These are phyloP conservation scores for Actinomortierella ambigua DNA, from an alignment of 371 early-diverging fungal genomes.

Conservation along the genomic window DNA sequence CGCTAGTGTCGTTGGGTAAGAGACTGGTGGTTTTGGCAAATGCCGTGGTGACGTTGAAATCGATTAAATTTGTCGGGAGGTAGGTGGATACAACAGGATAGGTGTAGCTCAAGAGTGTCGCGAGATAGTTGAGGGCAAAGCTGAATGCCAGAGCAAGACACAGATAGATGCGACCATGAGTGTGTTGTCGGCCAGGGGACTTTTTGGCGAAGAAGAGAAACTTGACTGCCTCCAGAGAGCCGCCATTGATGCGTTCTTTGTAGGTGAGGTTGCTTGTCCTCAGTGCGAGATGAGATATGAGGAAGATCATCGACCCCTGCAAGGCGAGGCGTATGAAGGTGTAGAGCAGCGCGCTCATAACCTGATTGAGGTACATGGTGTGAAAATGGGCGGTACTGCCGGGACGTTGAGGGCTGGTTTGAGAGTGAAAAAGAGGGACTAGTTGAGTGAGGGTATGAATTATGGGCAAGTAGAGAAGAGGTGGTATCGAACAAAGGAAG, in stretches of 20 bases:
- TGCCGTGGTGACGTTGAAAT: neutral
- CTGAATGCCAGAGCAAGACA: neutral
- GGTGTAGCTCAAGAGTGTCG: neutral
- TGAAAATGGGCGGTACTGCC: no score
- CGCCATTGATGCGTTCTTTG: conserved; percentile 2
- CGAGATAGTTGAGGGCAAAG: neutral
- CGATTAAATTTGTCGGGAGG: no score
- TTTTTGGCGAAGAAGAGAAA: conserved; percentile 4
- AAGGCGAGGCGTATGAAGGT: neutral
- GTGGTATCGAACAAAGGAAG: no score
- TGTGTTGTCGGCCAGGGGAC: neutral
- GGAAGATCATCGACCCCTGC: neutral
- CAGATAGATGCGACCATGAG: conserved; percentile 6
- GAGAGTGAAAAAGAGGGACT: no score
- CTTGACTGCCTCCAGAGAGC: neutral
- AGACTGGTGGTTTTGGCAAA: neutral
- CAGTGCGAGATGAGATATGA: conserved; percentile 5
- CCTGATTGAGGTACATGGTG: no score
- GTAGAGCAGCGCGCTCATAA: neutral
- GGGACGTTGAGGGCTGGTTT: no score
- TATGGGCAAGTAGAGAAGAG: no score
- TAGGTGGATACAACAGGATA: neutral
- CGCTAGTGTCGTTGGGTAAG: neutral
- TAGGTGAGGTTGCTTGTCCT: conserved; percentile 6
- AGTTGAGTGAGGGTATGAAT: no score